Conservation (phyloP, 2,329 filamentous ascomycete genomes). For the Sporothrix euskadiensis region DNA sequence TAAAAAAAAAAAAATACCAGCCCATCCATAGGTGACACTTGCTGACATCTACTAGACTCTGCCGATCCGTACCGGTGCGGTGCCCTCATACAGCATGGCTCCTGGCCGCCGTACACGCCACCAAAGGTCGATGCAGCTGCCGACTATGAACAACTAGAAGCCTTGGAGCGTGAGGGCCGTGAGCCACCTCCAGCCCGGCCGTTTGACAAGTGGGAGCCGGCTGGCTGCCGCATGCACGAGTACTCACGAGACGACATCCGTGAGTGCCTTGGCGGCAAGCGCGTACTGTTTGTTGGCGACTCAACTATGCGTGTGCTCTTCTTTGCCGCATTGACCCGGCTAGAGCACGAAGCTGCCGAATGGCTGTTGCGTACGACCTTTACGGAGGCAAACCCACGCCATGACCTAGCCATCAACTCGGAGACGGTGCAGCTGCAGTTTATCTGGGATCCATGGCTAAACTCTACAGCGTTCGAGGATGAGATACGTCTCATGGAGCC, state of each 20-base stretch:
- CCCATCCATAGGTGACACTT: background rate
- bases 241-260: conserved; percentile 55
- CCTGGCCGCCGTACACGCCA: conserved; percentile 47
- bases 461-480: conserved; percentile 48
- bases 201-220: conserved; percentile 59
- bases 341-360: conserved; percentile 46
- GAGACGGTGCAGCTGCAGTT: conserved; percentile 54
- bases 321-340: conserved; percentile 55
- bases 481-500: conserved; percentile 45
- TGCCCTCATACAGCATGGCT: conserved; percentile 52
- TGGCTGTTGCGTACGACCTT: conserved; percentile 41
- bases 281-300: conserved; percentile 62
- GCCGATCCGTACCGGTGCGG: conserved; percentile 56
- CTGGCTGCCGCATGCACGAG: conserved; percentile 59
- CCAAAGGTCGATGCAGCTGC: conserved; percentile 10
- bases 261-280: conserved; percentile 53
- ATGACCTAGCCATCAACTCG: conserved; percentile 47
- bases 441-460: conserved; percentile 64
- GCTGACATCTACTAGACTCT: conserved; percentile 4
- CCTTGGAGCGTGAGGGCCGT: conserved; percentile 23
- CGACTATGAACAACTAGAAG: conserved; percentile 27
- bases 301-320: conserved; percentile 61
- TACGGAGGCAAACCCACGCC: conserved; percentile 44
- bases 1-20: background rate
- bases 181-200: conserved; percentile 33